Conservation (phyloP, 2,329 filamentous ascomycete genomes). For the Scedosporium dehoogii region DNA sequence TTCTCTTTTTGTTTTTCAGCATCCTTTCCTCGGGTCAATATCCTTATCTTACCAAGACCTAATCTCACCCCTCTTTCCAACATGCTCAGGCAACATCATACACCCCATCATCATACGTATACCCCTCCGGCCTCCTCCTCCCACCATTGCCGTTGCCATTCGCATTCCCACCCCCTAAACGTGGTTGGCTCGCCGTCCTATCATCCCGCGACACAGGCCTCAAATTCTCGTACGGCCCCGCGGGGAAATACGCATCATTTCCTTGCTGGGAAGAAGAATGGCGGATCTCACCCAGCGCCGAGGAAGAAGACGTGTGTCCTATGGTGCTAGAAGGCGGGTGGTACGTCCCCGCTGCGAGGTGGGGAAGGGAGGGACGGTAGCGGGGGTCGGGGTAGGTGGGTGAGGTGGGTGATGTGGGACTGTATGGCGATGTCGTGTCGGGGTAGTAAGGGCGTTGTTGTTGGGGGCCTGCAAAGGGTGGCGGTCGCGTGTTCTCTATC, state of each 20-base stretch:
- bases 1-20: too few species aligned
- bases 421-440: too few species aligned
- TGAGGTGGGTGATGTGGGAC: background rate
- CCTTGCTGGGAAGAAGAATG: background rate
- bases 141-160: background rate
- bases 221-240: constrained; percentile 4
- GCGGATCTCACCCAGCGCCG: background rate
- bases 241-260: background rate
- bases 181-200: background rate
- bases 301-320: background rate
- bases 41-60: too few species aligned
- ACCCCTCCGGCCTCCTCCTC: background rate
- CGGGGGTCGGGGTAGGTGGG: background rate
- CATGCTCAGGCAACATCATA: background rate
- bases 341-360: background rate
- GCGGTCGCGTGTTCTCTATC: too few species aligned
- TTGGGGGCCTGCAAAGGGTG: too few species aligned
- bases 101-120: constrained; percentile 2
- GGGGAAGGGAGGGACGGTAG: background rate
- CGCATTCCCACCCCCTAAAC: background rate
- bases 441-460: too few species aligned
- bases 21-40: too few species aligned
- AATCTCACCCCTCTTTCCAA: background rate
- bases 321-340: background rate
- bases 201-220: background rate